phyloP scores from a whole-genome alignment of 192 early-diverging fungal genomes.

The Lunasporangiospora selenospora region DNA sequence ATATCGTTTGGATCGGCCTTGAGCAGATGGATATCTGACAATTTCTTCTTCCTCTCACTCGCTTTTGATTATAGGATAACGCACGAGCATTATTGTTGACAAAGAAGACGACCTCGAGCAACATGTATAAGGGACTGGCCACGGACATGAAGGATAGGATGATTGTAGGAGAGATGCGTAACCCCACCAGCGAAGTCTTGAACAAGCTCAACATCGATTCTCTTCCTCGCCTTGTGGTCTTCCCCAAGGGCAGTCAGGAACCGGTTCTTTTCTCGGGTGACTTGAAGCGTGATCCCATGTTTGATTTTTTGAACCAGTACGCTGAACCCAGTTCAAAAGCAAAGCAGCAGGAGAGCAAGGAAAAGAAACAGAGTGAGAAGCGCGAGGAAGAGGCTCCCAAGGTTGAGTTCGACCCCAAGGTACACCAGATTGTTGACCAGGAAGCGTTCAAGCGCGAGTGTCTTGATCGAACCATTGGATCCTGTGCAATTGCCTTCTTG shows the following conservation, averaged over 20 bases:
- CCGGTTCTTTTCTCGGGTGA: conserved; percentile 66
- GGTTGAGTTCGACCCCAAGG: conserved; percentile 33
- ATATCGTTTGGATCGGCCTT: no score
- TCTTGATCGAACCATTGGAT: conserved; percentile 29
- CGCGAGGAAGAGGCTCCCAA: not conserved
- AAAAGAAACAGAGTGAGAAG: conserved; percentile 12
- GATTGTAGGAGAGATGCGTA: conserved; percentile 74
- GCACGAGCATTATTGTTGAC: conserved; percentile 82
- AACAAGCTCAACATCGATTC: conserved; percentile 62
- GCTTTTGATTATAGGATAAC: conserved; percentile 40
- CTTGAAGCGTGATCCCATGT: conserved; percentile 67
- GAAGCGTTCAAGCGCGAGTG: conserved; percentile 48
- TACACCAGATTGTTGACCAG: conserved; percentile 47
- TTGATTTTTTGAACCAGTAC: conserved; percentile 70
- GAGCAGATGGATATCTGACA: no score
- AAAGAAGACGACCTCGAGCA: conserved; percentile 74
- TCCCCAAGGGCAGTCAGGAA: conserved; percentile 56
- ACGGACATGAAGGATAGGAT: conserved; percentile 75
- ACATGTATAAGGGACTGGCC: conserved; percentile 88
- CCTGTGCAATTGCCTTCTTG: conserved; percentile 56
- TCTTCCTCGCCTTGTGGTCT: conserved; percentile 75
- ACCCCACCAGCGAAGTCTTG: conserved; percentile 55
- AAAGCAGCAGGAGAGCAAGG: conserved; percentile 18
- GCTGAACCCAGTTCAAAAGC: conserved; percentile 45
- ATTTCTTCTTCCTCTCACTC: no score